Evolutionary conservation across 805 yeast species (phyloP), one percentile per base, ranked within the genome.

Genomic region (Kodamaea jinghongensis): DNA sequence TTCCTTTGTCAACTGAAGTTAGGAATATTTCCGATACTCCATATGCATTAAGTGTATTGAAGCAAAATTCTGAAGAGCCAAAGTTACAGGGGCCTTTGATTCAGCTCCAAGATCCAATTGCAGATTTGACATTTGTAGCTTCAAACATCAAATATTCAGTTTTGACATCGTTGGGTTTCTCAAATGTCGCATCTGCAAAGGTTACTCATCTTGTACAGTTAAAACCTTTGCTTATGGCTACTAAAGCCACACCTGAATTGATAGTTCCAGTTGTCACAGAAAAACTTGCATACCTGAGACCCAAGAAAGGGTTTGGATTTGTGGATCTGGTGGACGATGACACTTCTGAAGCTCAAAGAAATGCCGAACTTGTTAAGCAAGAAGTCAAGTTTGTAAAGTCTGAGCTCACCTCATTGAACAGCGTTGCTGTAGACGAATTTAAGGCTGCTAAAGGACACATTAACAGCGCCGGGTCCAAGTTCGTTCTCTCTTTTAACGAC

Each of bases 271-370:
- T 10, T 14, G 17, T 27, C 11, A 11, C 7, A 6, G 31, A 23
- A 13, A 27, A 27, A 20, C 5, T 4, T 32, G 23, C 11, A 27
- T 47, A 47, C 29, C 29, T 20, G 3, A 57, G 49, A 34, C 62
- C 63, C 2, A 42, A 37, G 8, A 44, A 39, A 28, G 68, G 68
- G 3, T 63, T 60, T 43, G 68, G 68, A 1, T 62, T 48, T 40
- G 38, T 61, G 9, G 60, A 54, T 22, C 34, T 46, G 10, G 17
- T 27, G n/a, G 37, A 38, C 23, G 23, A 14, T 6, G 42, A 45
- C 6, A 42, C 17, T 2, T 38, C 39, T 7, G 39, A 36, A 25
- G 30, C 33, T 43, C 20, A 28, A 11, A 27, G n/a, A 17, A n/a
- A 23, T 9, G 31, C 20, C 9, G 17, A 23, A 16, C 17, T 20